These are phyloP conservation scores for Gossypium longicalyx DNA, from an alignment of 345 rosid species.

Conservation along the genomic window DNA sequence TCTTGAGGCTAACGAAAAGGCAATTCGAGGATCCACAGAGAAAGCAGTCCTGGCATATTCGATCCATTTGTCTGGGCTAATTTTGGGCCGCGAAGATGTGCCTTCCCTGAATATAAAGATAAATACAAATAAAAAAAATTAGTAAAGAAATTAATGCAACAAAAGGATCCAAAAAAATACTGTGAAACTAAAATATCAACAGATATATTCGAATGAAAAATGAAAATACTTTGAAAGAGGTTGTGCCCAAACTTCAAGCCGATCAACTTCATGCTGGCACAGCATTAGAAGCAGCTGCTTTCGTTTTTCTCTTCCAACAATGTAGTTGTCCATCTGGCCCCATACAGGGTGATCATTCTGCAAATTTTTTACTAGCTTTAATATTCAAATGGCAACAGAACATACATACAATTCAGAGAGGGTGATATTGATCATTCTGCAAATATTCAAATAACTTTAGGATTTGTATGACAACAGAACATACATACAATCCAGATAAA, in stretches of 20 bases:
- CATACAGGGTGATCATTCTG: slow-evolving; percentile 89
- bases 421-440: slow-evolving; percentile 75
- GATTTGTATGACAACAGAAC: slow-evolving; percentile 1
- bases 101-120: slow-evolving; percentile 53
- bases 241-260: slow-evolving; percentile 99
- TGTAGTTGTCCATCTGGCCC: slow-evolving; percentile 92
- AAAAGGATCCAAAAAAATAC: slow-evolving; percentile 8
- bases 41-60: slow-evolving; percentile 87
- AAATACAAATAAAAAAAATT: slow-evolving; percentile 16
- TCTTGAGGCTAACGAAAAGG: slow-evolving; percentile 73
- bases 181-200: neutral
- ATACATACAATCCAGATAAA: neutral
- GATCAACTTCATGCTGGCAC: slow-evolving; percentile 95
- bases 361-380: slow-evolving; percentile 21
- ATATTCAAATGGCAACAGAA: neutral
- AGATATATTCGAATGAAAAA: neutral
- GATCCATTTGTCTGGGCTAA: slow-evolving; percentile 80
- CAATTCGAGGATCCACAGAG: slow-evolving; percentile 84
- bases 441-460: slow-evolving; percentile 20
- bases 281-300: slow-evolving; percentile 93
- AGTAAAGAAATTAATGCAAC: neutral
- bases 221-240: slow-evolving; percentile 73
- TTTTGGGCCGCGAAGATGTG: slow-evolving; percentile 51
- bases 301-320: slow-evolving; percentile 71
- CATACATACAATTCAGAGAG: slow-evolving; percentile 20